Percentiles rank a stretch among this genome's conserved stretches.
Conservation (phyloP, 192 early-diverging fungal genomes). For the Entrophospora sp. region DNA sequence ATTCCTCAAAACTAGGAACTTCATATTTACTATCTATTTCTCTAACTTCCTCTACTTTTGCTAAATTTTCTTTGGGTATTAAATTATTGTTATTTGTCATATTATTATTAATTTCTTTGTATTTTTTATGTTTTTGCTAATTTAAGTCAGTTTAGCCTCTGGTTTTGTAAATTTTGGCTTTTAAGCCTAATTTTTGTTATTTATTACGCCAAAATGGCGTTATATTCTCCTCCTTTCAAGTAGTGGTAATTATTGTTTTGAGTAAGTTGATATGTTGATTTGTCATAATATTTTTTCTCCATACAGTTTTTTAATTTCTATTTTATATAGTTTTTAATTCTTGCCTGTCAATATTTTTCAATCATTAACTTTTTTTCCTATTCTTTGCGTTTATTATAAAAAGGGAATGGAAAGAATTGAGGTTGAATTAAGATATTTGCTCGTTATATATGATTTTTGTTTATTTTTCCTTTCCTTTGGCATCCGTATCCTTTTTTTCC, state of each 20-base stretch:
- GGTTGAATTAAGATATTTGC: too few relatives aligned
- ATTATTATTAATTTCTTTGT: not conserved
- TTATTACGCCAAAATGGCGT: not conserved
- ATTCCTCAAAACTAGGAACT: not conserved
- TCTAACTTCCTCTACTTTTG: not conserved
- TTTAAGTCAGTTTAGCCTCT: not conserved
- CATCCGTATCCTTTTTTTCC: too few relatives aligned
- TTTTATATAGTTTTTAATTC: too few relatives aligned
- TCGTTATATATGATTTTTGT: too few relatives aligned
- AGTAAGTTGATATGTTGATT: not conserved
- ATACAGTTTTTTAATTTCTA: too few relatives aligned
- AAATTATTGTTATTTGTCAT: too few relatives aligned
- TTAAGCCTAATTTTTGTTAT: not conserved
- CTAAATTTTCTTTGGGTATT: not conserved
- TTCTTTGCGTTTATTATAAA: too few relatives aligned
- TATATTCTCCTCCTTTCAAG: not conserved
- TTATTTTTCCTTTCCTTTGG: too few relatives aligned
- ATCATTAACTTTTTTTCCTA: too few relatives aligned
- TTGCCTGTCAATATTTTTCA: too few relatives aligned
- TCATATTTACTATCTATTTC: not conserved
- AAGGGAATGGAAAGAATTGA: too few relatives aligned
- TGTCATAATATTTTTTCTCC: not conserved
- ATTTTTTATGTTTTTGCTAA: not conserved
- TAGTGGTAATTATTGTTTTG: not conserved
- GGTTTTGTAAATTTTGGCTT: not conserved